Conservation (phyloP, 371 early-diverging fungal species). For the Mortierella sp. region DNA sequence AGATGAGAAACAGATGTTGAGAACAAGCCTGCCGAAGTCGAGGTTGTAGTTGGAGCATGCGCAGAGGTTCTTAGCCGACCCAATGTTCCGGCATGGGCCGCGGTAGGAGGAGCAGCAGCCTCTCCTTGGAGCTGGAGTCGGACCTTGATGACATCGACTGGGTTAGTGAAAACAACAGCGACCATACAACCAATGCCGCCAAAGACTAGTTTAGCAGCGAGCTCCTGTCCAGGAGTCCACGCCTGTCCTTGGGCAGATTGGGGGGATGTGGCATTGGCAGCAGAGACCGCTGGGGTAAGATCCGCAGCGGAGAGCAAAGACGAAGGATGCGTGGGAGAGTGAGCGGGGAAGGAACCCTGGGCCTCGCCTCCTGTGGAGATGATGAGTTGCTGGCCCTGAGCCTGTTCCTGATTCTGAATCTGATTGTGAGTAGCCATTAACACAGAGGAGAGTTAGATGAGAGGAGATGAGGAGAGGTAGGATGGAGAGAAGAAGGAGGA, state of each 20-base stretch:
- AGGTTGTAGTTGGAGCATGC: slow-evolving; percentile 10
- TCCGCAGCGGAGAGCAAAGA: too few relatives aligned
- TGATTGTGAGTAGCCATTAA: too few relatives aligned
- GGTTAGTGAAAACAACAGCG: slow-evolving; percentile 58
- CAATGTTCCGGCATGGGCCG: background rate
- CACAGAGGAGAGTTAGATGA: too few relatives aligned
- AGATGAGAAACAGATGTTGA: slow-evolving; percentile 17
- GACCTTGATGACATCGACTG: slow-evolving; percentile 62
- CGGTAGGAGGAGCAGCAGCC: slow-evolving; percentile 1
- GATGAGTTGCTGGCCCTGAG: too few relatives aligned
- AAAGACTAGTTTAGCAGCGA: slow-evolving; percentile 50
- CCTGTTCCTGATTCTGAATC: too few relatives aligned
- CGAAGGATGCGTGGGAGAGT: too few relatives aligned
- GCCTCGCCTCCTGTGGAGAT: too few relatives aligned
- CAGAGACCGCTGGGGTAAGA: too few relatives aligned
- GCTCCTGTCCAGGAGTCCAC: slow-evolving; percentile 43
- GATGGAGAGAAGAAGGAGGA: too few relatives aligned
- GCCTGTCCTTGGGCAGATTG: background rate
- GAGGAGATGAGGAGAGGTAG: too few relatives aligned
- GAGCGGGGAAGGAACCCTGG: too few relatives aligned
- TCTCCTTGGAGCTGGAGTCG: slow-evolving; percentile 62
- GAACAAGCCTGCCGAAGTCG: slow-evolving; percentile 4
- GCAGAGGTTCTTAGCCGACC: slow-evolving; percentile 1
- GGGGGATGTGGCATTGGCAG: too few relatives aligned
- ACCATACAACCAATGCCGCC: slow-evolving; percentile 58